Percentiles rank a stretch among this genome's conserved stretches.
Conservation (phyloP, 2,329 filamentous ascomycete species). For the Exophiala lecanii-corni region DNA sequence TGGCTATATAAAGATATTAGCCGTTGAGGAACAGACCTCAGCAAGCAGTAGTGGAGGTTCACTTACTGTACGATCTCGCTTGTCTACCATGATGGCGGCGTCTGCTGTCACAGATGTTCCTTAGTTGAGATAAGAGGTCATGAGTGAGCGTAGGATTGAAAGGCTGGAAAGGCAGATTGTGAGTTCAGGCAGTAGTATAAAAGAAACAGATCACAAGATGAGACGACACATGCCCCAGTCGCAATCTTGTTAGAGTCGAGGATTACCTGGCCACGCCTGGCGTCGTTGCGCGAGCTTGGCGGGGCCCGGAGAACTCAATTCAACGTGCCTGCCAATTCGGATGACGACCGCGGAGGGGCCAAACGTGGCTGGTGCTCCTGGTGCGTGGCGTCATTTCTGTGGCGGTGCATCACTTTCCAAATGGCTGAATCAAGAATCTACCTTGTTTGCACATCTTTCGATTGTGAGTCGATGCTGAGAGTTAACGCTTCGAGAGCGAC, state of each 20-base stretch:
- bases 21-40: background rate
- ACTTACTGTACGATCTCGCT: conserved; percentile 12
- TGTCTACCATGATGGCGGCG: conserved; percentile 12
- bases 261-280: no score
- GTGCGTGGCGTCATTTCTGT: conserved; percentile 1
- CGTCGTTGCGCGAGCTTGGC: no score
- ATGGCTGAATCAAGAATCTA: no score
- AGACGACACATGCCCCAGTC: conserved; percentile 15
- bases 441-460: no score
- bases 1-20: conserved; percentile 13
- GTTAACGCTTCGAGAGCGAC: no score
- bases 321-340: conserved; percentile 10
- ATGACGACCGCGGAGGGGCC: conserved; percentile 4
- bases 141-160: conserved; percentile 1
- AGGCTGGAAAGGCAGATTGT: background rate
- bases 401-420: conserved; percentile 7
- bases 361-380: background rate
- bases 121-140: background rate
- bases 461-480: no score
- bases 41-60: background rate
- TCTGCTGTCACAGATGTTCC: background rate
- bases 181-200: conserved; percentile 12
- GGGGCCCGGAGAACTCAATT: no score
- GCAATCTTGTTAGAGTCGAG: background rate
- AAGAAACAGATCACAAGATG: no score